phyloP scores from a whole-genome alignment of 306 rosid genomes.

The Vigna angularis region DNA sequence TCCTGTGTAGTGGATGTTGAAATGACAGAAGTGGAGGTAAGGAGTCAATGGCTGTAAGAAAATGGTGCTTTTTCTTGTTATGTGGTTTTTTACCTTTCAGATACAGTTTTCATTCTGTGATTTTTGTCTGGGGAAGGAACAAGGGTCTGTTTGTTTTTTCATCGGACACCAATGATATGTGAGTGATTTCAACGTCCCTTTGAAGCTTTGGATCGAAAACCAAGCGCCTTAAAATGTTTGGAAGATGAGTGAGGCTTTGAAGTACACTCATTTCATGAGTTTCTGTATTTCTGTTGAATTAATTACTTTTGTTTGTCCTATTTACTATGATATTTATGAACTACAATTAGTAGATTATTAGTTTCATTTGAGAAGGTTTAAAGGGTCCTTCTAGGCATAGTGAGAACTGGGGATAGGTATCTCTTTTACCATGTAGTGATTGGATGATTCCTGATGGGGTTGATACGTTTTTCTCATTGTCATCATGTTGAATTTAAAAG shows the following conservation, averaged over 20 bases:
- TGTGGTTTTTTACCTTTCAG: slow-evolving; percentile 4
- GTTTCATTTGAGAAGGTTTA: neutral
- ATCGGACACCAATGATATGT: neutral
- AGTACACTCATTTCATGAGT: slow-evolving; percentile 6
- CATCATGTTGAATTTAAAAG: slow-evolving; percentile 49
- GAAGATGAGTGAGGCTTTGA: neutral
- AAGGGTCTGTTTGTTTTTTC: neutral
- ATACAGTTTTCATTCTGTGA: slow-evolving; percentile 1
- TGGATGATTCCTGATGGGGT: slow-evolving; percentile 21
- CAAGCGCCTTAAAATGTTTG: neutral
- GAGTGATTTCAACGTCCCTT: neutral
- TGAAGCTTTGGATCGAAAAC: neutral
- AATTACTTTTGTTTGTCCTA: slow-evolving; percentile 4
- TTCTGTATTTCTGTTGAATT: neutral
- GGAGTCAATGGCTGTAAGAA: slow-evolving; percentile 20
- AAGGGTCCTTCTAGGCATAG: slow-evolving; percentile 2
- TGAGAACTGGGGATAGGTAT: slow-evolving; percentile 8
- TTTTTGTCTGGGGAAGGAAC: slow-evolving; percentile 29
- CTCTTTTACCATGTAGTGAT: slow-evolving; percentile 14
- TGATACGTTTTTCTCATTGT: slow-evolving; percentile 31
- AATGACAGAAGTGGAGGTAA: slow-evolving; percentile 33
- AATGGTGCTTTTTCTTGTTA: slow-evolving; percentile 4
- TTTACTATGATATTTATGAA: slow-evolving; percentile 14
- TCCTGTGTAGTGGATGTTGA: slow-evolving; percentile 42
- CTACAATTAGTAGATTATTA: neutral